A percentile compares a stretch with the other conserved stretches of the same genome.
phyloP scores from a whole-genome alignment of 2,329 filamentous ascomycete genomes.

The Ceratocystis colombiana region DNA sequence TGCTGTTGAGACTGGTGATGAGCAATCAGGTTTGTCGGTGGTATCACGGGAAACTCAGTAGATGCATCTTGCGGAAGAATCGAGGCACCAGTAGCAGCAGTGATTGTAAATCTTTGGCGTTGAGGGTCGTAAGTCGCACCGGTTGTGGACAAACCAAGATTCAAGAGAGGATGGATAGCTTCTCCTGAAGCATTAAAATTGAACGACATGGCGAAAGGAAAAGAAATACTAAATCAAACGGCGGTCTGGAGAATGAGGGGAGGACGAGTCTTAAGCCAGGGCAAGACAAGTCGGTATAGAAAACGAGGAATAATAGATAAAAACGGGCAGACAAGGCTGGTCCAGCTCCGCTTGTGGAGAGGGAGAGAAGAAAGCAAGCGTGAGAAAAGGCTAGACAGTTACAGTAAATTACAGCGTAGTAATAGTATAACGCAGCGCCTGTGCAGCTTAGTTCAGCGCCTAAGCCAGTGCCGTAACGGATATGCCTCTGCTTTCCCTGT shows the following conservation, averaged over 20 bases:
- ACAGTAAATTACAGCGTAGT: background rate
- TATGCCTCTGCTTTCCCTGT: too few relatives aligned
- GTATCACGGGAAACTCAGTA: conserved; percentile 25
- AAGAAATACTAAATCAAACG: conserved; percentile 23
- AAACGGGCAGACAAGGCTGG: conserved; percentile 15
- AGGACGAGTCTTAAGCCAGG: conserved; percentile 21
- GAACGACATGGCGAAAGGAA: conserved; percentile 24
- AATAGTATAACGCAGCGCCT: background rate
- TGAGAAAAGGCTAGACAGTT: conserved; percentile 9
- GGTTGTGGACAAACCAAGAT: conserved; percentile 17
- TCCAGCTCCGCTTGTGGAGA: background rate
- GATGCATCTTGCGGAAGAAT: conserved; percentile 27
- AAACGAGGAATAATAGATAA: conserved; percentile 19
- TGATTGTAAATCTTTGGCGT: conserved; percentile 30
- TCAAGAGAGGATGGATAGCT: conserved; percentile 21
- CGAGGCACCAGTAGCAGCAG: conserved; percentile 14
- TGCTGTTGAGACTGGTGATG: conserved; percentile 20
- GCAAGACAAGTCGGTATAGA: conserved; percentile 17
- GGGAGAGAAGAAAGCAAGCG: conserved; percentile 1
- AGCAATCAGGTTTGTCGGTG: conserved; percentile 13
- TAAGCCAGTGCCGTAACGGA: too few relatives aligned
- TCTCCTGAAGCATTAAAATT: conserved; percentile 23
- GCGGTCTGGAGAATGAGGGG: conserved; percentile 21
- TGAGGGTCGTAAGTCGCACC: conserved; percentile 24
- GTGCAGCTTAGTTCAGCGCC: conserved; percentile 14